Conservation (phyloP, 1,139 yeast species). For the Suhomyces coccinellae region DNA sequence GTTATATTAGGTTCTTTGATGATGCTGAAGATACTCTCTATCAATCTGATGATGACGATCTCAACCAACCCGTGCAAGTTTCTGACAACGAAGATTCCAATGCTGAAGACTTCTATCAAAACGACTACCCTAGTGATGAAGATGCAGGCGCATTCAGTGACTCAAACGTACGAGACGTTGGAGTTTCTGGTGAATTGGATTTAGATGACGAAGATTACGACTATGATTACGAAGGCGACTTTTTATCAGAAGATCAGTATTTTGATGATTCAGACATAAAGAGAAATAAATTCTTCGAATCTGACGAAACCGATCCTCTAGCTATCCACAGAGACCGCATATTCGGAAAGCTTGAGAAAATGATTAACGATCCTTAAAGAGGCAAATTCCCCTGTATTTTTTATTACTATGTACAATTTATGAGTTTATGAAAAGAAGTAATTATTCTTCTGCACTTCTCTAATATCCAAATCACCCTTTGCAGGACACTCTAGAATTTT, state of each 20-base stretch:
- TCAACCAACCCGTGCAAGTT: conserved; percentile 31
- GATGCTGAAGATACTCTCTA: conserved; percentile 53
- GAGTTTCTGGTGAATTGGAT: conserved; percentile 34
- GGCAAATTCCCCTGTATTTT: neutral
- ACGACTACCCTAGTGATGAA: conserved; percentile 95
- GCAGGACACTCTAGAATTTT: conserved; percentile 30
- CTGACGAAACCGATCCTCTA: conserved; percentile 57
- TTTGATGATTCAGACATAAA: conserved; percentile 27
- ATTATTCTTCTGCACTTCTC: conserved; percentile 32
- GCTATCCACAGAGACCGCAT: conserved; percentile 65
- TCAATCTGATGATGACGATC: conserved; percentile 51
- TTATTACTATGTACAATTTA: neutral
- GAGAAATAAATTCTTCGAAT: conserved; percentile 52
- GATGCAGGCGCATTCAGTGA: conserved; percentile 50
- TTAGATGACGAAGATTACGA: conserved; percentile 27
- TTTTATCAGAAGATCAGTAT: conserved; percentile 21
- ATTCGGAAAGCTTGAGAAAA: conserved; percentile 54
- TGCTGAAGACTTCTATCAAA: conserved; percentile 88
- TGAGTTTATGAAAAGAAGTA: conserved; percentile 38
- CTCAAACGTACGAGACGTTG: conserved; percentile 25
- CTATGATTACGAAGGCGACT: conserved; percentile 24
- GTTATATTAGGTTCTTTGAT: conserved; percentile 67
- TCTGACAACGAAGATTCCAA: conserved; percentile 48
- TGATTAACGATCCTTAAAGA: conserved; percentile 32
- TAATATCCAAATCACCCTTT: conserved; percentile 36